phyloP scores from a whole-genome alignment of 176 grass and related monocot species.

The Ananas comosus region DNA sequence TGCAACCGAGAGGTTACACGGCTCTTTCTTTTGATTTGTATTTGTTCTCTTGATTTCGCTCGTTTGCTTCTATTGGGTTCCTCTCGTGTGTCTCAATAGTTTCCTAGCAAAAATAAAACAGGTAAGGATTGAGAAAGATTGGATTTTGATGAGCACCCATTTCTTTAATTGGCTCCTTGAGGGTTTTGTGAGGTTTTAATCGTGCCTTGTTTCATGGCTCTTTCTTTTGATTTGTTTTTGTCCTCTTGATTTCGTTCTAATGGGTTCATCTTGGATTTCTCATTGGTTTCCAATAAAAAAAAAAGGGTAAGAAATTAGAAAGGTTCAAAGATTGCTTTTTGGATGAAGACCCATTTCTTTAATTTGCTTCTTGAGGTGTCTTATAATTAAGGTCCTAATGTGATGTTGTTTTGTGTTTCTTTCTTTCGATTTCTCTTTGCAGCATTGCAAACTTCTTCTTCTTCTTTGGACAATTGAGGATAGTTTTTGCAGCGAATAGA shows the following conservation, averaged over 20 bases:
- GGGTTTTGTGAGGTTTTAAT: too few relatives aligned
- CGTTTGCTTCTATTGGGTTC: too few relatives aligned
- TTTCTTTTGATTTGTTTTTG: too few relatives aligned
- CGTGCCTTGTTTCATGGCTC: background rate
- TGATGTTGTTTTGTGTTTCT: background rate
- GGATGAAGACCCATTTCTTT: background rate
- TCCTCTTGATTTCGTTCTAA: too few relatives aligned
- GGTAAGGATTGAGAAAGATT: background rate
- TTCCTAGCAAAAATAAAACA: too few relatives aligned
- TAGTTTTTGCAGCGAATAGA: background rate
- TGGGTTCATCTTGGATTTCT: too few relatives aligned
- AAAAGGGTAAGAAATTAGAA: too few relatives aligned
- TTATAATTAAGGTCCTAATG: background rate
- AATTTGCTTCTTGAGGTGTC: background rate
- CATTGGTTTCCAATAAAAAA: too few relatives aligned
- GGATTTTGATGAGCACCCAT: background rate
- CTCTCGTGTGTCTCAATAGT: too few relatives aligned
- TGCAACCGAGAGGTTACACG: conserved; percentile 35
- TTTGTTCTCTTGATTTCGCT: too few relatives aligned
- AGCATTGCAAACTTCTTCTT: background rate
- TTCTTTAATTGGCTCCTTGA: background rate
- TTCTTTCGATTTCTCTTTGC: background rate
- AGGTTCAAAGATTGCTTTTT: background rate
- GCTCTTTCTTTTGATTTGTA: too few relatives aligned
- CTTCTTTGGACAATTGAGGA: background rate